Evolutionary conservation across 2,329 filamentous ascomycete genomes (phyloP), one percentile per base, ranked within the genome.

Genomic region (Ophiostoma piceae): DNA sequence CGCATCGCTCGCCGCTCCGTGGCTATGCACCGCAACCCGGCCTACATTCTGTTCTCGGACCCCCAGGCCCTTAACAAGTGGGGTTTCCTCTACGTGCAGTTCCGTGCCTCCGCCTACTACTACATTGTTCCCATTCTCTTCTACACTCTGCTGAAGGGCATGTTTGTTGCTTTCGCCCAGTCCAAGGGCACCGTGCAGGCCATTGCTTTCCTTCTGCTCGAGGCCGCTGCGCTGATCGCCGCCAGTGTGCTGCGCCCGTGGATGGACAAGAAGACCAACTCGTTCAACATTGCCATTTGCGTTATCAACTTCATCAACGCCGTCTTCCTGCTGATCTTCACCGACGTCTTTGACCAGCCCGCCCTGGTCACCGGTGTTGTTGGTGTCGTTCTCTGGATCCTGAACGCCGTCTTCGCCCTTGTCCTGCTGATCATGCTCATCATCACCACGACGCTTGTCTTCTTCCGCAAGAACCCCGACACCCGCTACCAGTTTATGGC

Each of bases 201-300:
- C 8, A 84, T 96, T 72, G 90, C 89, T 12, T 82, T 95, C 67
- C 82, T 96, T 67, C 81, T 96, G 72, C 87, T 95, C 71, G 92
- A 96, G 79, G 87, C 88, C 3, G 85, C 80, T 67, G 87, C 90
- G 73, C 84, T 96, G 71, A 88, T 95, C 75, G 85, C 82, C 60
- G 87, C 91, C 69, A 90, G 88, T 75, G 87, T 94, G 67, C 81
- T 95, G 75, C 87, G 90, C 69, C 92, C 92, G n/a, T 96, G 91
- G 87, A 96, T 96, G 92, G 92, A 96, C 84, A 95, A 94, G 87
- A 93, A 92, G 82, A 95, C 92, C 72, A 96, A 96, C 78, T 87
- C 88, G 71, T 94, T 94, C 84, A 95, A 95, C 82, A 94, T 96
- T 76, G 85, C 91, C 71, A 96, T 95, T 75, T 88, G 87, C 71